Conservation (phyloP, 23 red algal genomes). For the Gracilaria gracilis region DNA sequence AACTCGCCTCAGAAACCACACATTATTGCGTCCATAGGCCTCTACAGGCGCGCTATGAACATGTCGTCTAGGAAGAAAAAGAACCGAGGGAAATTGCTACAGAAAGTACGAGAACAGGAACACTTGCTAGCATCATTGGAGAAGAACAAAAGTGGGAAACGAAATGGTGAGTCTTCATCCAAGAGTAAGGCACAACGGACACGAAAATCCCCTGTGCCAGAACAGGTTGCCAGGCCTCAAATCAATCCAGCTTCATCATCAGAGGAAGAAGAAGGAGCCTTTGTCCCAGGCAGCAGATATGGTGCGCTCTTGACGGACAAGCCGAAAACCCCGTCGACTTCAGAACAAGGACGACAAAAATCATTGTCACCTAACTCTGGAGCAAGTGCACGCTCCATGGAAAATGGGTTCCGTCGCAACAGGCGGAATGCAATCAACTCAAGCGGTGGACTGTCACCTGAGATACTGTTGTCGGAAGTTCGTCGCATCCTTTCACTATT, state of each 20-base stretch:
- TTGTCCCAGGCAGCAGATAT: slow-evolving; percentile 20
- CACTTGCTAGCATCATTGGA: not conserved
- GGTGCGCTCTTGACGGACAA: slow-evolving; percentile 20
- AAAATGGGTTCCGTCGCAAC: not conserved
- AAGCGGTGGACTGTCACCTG: not conserved
- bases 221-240: not conserved
- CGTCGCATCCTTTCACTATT: slow-evolving; percentile 25
- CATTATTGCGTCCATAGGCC: slow-evolving; percentile 10
- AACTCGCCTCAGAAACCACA: slow-evolving; percentile 3
- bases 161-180: not conserved
- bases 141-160: not conserved
- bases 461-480: not conserved
- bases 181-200: not conserved
- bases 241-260: not conserved
- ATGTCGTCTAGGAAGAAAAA: slow-evolving; percentile 9
- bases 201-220: not conserved
- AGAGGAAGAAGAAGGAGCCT: slow-evolving; percentile 15
- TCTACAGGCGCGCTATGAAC: not conserved
- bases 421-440: not conserved
- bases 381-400: not conserved
- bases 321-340: not conserved
- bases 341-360: not conserved
- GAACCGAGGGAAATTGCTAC: not conserved
- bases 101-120: slow-evolving; percentile 23
- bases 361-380: not conserved